These are phyloP conservation scores for Histomonas meleagridis DNA, from an alignment of 208 protist species.

Conservation along the genomic window DNA sequence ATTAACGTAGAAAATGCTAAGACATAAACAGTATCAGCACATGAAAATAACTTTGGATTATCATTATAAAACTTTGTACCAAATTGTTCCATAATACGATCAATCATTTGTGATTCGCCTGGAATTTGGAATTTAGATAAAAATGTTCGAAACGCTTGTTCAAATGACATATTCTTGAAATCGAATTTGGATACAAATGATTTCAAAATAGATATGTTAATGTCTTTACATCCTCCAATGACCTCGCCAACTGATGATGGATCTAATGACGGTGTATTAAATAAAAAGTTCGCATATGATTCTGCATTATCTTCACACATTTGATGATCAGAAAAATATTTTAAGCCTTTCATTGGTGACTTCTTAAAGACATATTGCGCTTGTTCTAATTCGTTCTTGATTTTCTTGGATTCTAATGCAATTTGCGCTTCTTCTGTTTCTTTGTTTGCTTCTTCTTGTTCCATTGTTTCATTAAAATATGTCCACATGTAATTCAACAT, in stretches of 20 bases:
- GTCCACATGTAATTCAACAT: not conserved
- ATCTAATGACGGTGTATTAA: not conserved
- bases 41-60: constrained; percentile 40
- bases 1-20: constrained; percentile 55
- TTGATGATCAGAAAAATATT: not conserved
- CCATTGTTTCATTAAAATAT: not conserved
- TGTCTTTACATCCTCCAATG: not conserved
- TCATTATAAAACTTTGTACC: constrained; percentile 42
- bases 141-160: constrained; percentile 35
- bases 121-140: constrained; percentile 47
- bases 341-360: not conserved
- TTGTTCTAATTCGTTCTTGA: not conserved
- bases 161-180: not conserved
- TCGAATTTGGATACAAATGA: not conserved
- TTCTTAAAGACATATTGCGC: not conserved
- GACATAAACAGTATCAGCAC: constrained; percentile 49
- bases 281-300: not conserved
- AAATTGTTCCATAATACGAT: constrained; percentile 53
- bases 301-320: not conserved
- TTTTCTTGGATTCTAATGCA: not conserved
- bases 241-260: not conserved
- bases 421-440: not conserved
- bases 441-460: not conserved
- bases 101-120: constrained; percentile 58
- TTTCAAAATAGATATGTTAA: not conserved